phyloP scores from a whole-genome alignment of 106 monocot species.

The Agapanthus africanus region DNA sequence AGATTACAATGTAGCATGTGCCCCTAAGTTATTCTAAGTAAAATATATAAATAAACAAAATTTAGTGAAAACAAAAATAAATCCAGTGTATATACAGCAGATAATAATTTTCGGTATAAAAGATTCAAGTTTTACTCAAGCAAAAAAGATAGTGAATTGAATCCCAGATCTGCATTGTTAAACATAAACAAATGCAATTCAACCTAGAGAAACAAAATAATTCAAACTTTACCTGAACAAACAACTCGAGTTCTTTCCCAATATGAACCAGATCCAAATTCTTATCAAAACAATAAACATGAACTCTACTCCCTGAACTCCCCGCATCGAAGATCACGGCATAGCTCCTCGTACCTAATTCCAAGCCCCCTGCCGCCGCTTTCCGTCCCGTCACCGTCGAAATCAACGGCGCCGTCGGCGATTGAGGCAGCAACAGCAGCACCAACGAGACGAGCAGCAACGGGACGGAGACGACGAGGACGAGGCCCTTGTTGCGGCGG shows the following conservation, averaged over 20 bases:
- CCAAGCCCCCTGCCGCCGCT: too few species aligned
- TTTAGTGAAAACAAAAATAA: too few species aligned
- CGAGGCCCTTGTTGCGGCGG: slow-evolving; percentile 48
- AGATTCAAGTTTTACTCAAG: too few species aligned
- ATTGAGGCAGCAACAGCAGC: slow-evolving; percentile 60
- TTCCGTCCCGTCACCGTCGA: slow-evolving; percentile 27
- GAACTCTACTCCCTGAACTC: slow-evolving; percentile 87
- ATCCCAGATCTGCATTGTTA: too few species aligned
- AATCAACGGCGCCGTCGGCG: slow-evolving; percentile 9
- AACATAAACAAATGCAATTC: too few species aligned
- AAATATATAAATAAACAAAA: too few species aligned
- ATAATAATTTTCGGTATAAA: too few species aligned
- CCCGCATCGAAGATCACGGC: slow-evolving; percentile 89
- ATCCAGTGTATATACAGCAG: too few species aligned
- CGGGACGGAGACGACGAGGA: slow-evolving; percentile 47
- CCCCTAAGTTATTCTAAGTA: too few species aligned
- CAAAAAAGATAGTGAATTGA: too few species aligned
- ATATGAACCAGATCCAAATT: slow-evolving; percentile 65
- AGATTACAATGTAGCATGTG: too few species aligned
- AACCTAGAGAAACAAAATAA: too few species aligned
- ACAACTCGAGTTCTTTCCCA: slow-evolving; percentile 71
- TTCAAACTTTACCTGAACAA: slow-evolving; percentile 43
- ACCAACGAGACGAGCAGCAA: slow-evolving; percentile 58
- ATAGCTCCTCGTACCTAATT: slow-evolving; percentile 35
- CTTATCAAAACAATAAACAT: slow-evolving; percentile 67